Evolutionary conservation across 352 stramenopile species (phyloP).

Genomic region (Thalassiosira exigua): DNA sequence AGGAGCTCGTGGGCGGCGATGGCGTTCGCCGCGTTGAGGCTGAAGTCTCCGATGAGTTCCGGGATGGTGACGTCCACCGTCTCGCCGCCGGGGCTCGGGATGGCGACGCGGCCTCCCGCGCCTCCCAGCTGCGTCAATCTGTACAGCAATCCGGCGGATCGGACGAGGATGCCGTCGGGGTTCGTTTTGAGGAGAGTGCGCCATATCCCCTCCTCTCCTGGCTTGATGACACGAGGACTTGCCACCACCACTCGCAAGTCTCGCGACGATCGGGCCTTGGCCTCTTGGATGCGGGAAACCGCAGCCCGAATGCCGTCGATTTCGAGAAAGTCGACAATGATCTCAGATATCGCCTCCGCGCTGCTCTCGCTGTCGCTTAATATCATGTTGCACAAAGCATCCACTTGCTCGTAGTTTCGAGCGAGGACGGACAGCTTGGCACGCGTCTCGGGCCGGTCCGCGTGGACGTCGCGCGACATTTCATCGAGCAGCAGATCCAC

Average conservation of each 20-base stretch:
- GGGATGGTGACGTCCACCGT: constrained; percentile 65
- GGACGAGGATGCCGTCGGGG: constrained; percentile 70
- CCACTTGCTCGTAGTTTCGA: constrained; percentile 71
- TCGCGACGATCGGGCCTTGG: constrained; percentile 21
- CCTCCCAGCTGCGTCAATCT: constrained; percentile 60
- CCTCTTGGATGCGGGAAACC: constrained; percentile 53
- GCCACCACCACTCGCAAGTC: constrained; percentile 63
- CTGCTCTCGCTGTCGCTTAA: constrained; percentile 30
- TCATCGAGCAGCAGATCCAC: constrained; percentile 44
- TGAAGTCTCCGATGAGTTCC: constrained; percentile 78
- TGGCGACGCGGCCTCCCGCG: constrained; percentile 38
- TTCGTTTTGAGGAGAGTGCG: constrained; percentile 66
- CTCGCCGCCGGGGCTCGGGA: constrained; percentile 29
- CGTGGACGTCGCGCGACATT: constrained; percentile 9
- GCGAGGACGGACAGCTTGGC: constrained; percentile 63
- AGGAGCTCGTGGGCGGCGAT: constrained; percentile 70
- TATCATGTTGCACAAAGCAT: constrained; percentile 70
- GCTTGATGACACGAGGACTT: constrained; percentile 75
- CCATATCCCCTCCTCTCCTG: constrained; percentile 77
- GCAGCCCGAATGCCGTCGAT: constrained; percentile 73
- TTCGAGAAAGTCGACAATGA: constrained; percentile 85
- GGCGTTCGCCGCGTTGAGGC: constrained; percentile 80
- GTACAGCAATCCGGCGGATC: constrained; percentile 71
- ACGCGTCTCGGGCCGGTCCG: not conserved
- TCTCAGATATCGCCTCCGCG: constrained; percentile 54